Percentiles rank a stretch among this genome's conserved stretches.
Conservation (phyloP, 805 yeast genomes). For the Yamadazyma akitaensis region DNA sequence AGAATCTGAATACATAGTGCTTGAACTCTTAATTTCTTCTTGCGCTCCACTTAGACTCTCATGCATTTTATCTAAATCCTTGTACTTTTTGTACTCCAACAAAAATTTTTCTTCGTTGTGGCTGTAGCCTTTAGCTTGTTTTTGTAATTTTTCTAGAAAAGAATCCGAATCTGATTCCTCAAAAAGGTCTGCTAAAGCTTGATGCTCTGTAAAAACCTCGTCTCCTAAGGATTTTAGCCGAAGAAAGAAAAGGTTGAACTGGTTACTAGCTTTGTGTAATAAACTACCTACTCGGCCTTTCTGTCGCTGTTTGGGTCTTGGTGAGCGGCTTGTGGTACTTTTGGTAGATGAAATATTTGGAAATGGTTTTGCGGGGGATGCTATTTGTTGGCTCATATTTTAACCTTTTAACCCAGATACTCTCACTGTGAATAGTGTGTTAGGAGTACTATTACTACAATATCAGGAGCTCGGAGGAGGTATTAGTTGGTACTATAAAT, state of each 20-base stretch:
- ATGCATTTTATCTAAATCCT: slow-evolving; percentile 31
- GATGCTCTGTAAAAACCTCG: slow-evolving; percentile 48
- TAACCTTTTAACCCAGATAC: background rate
- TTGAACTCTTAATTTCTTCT: slow-evolving; percentile 13
- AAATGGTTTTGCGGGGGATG: background rate
- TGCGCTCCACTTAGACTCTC: slow-evolving; percentile 15
- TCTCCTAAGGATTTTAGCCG: slow-evolving; percentile 45
- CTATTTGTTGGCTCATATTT: background rate
- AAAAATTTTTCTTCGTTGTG: slow-evolving; percentile 31
- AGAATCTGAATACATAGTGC: slow-evolving; percentile 11
- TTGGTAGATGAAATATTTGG: background rate
- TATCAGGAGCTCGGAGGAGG: background rate
- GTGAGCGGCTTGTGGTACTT: background rate
- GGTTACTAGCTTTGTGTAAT: slow-evolving; percentile 37
- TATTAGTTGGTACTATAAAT: background rate
- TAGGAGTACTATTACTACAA: background rate
- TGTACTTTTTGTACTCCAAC: slow-evolving; percentile 27
- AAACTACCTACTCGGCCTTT: slow-evolving; percentile 12
- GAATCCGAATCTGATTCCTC: slow-evolving; percentile 34
- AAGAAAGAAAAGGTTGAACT: slow-evolving; percentile 32
- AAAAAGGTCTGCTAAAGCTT: slow-evolving; percentile 49
- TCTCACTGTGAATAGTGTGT: background rate
- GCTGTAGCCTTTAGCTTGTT: slow-evolving; percentile 18
- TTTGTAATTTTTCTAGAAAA: slow-evolving; percentile 21
- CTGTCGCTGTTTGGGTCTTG: background rate